Evolutionary conservation across 2,329 filamentous ascomycete species (phyloP).

Genomic region (Sporothrix humicola): DNA sequence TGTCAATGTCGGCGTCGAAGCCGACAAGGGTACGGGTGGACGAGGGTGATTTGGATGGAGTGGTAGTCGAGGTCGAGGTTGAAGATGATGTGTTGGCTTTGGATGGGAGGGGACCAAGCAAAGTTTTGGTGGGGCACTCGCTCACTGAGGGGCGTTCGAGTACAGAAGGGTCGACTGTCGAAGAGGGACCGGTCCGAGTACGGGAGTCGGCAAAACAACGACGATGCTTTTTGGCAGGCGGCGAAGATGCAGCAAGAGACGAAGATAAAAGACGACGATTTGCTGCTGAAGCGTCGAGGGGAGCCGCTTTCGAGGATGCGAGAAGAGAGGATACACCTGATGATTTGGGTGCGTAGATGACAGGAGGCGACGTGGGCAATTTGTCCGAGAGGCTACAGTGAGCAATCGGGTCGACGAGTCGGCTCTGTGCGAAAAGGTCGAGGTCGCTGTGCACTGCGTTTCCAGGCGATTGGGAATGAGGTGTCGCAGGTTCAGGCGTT

Average conservation of each 20-base stretch:
- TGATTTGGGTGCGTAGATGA: too few species aligned
- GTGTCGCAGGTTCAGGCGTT: conserved; percentile 54
- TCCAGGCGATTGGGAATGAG: conserved; percentile 46
- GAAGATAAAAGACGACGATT: conserved; percentile 26
- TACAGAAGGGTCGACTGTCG: conserved; percentile 47
- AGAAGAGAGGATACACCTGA: too few species aligned
- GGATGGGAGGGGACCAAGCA: background rate
- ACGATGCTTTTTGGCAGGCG: conserved; percentile 29
- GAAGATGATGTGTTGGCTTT: background rate
- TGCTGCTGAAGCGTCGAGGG: background rate
- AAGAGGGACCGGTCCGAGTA: background rate
- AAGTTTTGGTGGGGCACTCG: background rate
- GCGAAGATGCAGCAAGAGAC: background rate
- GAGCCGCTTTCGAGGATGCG: too few species aligned
- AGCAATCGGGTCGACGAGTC: conserved; percentile 47
- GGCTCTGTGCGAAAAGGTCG: conserved; percentile 36
- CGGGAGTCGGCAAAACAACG: conserved; percentile 24
- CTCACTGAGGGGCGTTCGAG: conserved; percentile 44
- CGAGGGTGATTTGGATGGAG: background rate
- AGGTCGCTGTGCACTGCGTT: conserved; percentile 37
- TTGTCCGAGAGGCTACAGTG: conserved; percentile 38
- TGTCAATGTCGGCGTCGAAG: conserved; percentile 40
- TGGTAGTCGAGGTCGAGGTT: background rate
- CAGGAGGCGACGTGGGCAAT: conserved; percentile 37
- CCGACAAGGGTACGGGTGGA: conserved; percentile 18